Conservation (phyloP, 768 basidiomycete species). For the Gloeophyllum trabeum region DNA sequence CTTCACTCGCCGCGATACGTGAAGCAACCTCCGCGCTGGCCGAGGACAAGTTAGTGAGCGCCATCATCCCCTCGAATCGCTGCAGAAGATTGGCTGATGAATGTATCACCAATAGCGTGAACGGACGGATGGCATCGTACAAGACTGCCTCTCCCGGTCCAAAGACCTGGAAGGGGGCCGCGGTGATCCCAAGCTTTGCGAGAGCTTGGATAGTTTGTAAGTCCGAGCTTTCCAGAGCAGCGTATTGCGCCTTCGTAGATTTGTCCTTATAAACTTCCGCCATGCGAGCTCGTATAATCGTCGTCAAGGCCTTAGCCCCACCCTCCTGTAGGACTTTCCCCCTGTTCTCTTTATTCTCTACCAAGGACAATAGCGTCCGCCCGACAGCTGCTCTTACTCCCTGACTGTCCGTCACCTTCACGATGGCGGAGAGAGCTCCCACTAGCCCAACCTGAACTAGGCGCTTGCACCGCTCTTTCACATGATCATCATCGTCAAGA, state of each 20-base stretch:
- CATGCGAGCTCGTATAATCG: conserved; percentile 40
- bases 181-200: conserved; percentile 87
- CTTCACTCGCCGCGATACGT: conserved; percentile 52
- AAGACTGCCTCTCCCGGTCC: conserved; percentile 71
- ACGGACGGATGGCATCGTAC: conserved; percentile 75
- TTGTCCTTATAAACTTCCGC: conserved; percentile 21
- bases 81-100: conserved; percentile 64
- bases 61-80: conserved; percentile 91
- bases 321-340: conserved; percentile 70
- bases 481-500: conserved; percentile 58
- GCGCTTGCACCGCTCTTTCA: conserved; percentile 45
- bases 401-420: conserved; percentile 48
- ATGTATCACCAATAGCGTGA: conserved; percentile 64
- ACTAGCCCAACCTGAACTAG: conserved; percentile 55
- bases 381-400: conserved; percentile 49
- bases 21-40: conserved; percentile 53
- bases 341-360: conserved; percentile 70
- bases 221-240: conserved; percentile 28
- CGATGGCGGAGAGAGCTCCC: conserved; percentile 45
- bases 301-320: conserved; percentile 55
- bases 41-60: conserved; percentile 89
- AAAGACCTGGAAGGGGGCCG: conserved; percentile 84
- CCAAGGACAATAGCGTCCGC: conserved; percentile 54
- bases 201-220: conserved; percentile 76
- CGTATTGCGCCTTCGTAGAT: conserved; percentile 11